These are phyloP conservation scores for Blastomyces emzantsi DNA, from an alignment of 2,329 filamentous ascomycete species.

Conservation along the genomic window DNA sequence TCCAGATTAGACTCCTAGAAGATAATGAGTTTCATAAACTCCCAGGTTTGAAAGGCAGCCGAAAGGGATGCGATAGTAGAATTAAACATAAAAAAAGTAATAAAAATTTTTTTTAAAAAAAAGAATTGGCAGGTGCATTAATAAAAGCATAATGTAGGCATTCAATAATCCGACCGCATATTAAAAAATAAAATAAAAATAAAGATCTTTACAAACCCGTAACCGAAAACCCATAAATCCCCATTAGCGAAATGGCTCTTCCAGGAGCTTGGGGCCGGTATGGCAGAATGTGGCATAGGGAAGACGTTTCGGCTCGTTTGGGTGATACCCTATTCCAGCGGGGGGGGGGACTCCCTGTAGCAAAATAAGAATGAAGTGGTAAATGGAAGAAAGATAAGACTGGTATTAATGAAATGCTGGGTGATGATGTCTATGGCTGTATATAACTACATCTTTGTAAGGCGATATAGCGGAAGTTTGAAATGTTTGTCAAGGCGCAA, in stretches of 20 bases:
- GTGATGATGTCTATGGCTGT: not conserved
- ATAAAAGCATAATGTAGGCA: not conserved
- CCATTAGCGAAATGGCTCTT: slow-evolving; percentile 38
- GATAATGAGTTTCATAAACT: not conserved
- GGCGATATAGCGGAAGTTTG: too few relatives aligned
- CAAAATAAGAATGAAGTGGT: not conserved
- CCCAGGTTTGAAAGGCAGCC: not conserved
- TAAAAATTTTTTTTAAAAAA: slow-evolving; percentile 4
- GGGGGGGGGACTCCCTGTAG: not conserved
- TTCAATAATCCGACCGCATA: not conserved
- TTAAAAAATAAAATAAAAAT: slow-evolving; percentile 11
- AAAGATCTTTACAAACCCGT: slow-evolving; percentile 56
- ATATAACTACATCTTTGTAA: not conserved
- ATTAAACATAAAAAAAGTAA: not conserved
- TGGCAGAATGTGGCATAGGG: not conserved
- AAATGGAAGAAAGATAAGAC: not conserved
- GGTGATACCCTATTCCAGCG: too few relatives aligned
- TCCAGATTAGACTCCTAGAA: slow-evolving; percentile 87
- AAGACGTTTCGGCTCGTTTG: not conserved
- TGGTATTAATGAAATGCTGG: not conserved
- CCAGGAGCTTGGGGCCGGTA: slow-evolving; percentile 28
- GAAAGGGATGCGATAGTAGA: not conserved
- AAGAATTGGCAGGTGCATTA: not conserved
- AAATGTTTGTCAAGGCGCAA: not conserved
- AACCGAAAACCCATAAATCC: slow-evolving; percentile 95